Percentiles rank a stretch among this genome's conserved stretches.
Evolutionary conservation across 345 rosid genomes (phyloP).

Genomic region (Angophora floribunda): DNA sequence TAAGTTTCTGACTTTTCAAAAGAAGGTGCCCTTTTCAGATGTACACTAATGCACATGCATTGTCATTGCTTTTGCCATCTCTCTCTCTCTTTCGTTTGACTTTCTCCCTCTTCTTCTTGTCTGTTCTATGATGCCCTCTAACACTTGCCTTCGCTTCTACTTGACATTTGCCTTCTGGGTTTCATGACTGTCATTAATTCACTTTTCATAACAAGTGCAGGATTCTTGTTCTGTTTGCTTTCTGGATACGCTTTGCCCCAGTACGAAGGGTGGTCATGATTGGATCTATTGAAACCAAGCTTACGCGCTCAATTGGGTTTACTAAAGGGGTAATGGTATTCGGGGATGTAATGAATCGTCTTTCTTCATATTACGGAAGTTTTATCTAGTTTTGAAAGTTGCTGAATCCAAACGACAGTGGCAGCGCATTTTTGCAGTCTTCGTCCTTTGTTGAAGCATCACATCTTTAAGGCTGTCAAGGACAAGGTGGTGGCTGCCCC

Average conservation of each 20-base stretch:
- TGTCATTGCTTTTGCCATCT: not conserved
- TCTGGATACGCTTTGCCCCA: not conserved
- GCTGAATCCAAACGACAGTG: not conserved
- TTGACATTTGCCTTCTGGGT: too few species aligned
- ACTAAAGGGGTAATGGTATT: not conserved
- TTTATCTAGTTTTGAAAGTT: not conserved
- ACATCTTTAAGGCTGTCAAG: too few species aligned
- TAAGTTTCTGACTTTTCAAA: not conserved
- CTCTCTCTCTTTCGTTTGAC: not conserved
- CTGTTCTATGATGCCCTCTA: not conserved
- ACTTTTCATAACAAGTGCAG: not conserved
- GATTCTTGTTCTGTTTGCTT: not conserved
- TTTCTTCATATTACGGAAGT: not conserved
- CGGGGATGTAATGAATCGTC: not conserved
- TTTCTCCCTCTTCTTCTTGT: not conserved
- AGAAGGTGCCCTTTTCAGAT: not conserved
- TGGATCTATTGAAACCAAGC: rapidly evolving
- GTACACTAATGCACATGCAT: not conserved
- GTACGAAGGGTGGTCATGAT: not conserved
- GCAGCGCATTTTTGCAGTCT: too few species aligned
- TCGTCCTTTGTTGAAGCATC: too few species aligned
- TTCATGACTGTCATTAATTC: too few species aligned
- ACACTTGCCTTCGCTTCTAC: not conserved
- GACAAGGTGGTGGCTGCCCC: too few species aligned
- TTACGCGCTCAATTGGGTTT: not conserved